phyloP scores from a whole-genome alignment of 306 rosid species.

The Pyrus bretschneideri region DNA sequence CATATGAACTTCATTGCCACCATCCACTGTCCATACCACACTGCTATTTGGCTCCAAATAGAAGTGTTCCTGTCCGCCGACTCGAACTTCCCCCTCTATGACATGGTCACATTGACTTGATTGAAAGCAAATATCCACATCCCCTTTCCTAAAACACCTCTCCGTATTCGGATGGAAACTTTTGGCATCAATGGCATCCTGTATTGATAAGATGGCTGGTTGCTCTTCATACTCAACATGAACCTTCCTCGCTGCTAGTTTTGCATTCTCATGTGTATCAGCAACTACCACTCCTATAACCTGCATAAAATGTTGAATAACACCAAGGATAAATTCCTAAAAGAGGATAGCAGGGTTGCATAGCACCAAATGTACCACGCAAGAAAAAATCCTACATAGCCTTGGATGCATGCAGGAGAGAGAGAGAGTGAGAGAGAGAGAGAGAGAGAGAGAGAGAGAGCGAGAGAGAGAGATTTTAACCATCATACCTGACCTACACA shows the following conservation, averaged over 20 bases:
- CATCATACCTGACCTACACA: slow-evolving; percentile 87
- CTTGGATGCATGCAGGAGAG: background rate
- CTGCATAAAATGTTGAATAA: slow-evolving; percentile 34
- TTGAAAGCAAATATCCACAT: slow-evolving; percentile 72
- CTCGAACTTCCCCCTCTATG: slow-evolving; percentile 76
- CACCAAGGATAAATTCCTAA: background rate
- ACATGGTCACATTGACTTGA: slow-evolving; percentile 72
- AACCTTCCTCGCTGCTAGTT: slow-evolving; percentile 65
- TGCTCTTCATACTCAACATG: slow-evolving; percentile 72
- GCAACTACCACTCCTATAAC: slow-evolving; percentile 89
- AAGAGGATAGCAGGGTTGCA: background rate
- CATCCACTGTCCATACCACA: slow-evolving; percentile 79
- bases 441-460: too few relatives aligned
- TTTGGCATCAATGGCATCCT: slow-evolving; percentile 71
- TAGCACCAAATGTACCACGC: background rate
- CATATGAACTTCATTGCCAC: slow-evolving; percentile 96
- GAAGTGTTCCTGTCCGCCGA: slow-evolving; percentile 98
- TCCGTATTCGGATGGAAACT: slow-evolving; percentile 76
- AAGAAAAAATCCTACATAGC: background rate
- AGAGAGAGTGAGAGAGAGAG: background rate
- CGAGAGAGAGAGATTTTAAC: slow-evolving; percentile 10
- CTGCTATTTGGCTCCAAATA: slow-evolving; percentile 86
- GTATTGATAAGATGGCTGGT: slow-evolving; percentile 72
- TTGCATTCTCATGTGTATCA: slow-evolving; percentile 94
- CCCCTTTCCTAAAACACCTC: slow-evolving; percentile 63